A percentile compares a stretch with the other conserved stretches of the same genome.
These are phyloP conservation scores for Gaertneriomyces semiglobifer DNA, from an alignment of 192 early-diverging fungal genomes.

Conservation along the genomic window DNA sequence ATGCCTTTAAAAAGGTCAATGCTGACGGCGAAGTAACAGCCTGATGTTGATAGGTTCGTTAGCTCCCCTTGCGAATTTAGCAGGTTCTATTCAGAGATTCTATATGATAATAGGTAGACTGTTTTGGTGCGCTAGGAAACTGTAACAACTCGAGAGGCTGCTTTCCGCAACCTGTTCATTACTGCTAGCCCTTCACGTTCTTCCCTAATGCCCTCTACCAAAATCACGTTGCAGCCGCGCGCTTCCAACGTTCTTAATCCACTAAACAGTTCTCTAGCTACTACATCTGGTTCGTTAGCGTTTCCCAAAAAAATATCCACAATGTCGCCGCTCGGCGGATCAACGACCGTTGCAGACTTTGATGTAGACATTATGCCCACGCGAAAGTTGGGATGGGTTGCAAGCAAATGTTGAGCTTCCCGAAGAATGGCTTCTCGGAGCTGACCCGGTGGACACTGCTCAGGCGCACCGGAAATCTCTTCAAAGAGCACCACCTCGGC, in stretches of 20 bases:
- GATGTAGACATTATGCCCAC: constrained; percentile 5
- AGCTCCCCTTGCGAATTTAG: too few relatives aligned
- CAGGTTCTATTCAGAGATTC: too few relatives aligned
- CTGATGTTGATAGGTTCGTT: too few relatives aligned
- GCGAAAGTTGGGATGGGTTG: not conserved
- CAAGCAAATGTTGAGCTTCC: not conserved
- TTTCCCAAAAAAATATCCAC: constrained; percentile 54
- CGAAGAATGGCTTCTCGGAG: constrained; percentile 19
- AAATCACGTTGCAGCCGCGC: constrained; percentile 63
- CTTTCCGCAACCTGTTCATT: constrained; percentile 94
- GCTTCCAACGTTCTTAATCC: constrained; percentile 75
- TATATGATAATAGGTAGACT: too few relatives aligned
- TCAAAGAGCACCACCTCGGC: constrained; percentile 80
- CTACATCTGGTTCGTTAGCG: constrained; percentile 41
- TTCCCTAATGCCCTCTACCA: constrained; percentile 90
- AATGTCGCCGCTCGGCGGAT: constrained; percentile 10
- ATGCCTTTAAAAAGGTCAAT: constrained; percentile 31
- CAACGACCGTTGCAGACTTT: not conserved
- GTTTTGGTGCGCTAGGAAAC: too few relatives aligned
- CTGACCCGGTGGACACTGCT: not conserved
- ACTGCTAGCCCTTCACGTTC: constrained; percentile 87
- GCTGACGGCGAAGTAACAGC: constrained; percentile 9
- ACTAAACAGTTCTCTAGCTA: constrained; percentile 80
- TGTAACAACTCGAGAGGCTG: constrained; percentile 49
- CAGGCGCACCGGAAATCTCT: not conserved